Evolutionary conservation across 768 basidiomycete genomes (phyloP), one percentile per base, ranked within the genome.

Genomic region (Phallus indusiatus): DNA sequence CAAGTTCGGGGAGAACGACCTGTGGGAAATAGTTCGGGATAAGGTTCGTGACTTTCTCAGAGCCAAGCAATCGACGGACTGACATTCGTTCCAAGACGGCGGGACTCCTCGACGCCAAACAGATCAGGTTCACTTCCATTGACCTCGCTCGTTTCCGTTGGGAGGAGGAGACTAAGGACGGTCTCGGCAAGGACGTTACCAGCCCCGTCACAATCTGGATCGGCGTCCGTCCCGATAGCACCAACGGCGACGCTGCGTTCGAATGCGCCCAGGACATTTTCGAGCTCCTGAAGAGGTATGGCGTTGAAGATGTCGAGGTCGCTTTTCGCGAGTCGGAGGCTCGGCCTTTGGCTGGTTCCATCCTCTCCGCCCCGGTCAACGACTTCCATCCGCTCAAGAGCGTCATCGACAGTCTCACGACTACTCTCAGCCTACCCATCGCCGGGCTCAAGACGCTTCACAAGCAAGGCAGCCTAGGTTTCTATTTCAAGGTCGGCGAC

Each of bases 391-490:
- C 50, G 3, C 21, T 22, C 28, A 61, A 50, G 35, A 21, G 67
- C 34, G 50, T 68, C n/a, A 37, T 61, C 53, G 53, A 62, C 21
- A 63, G 68, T n/a, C 52, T 77, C 36, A 69, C 76, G n/a, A 66
- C 68, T 59, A 53, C 72, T 1, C 76, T 75, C 51, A 62, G 74
- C 58, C 67, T 73, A 14, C 69, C 69, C 7, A 74, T 76, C 47
- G 64, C 74, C 53, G 47, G 66, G 61, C 62, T 52, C 64, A 62
- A 37, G 53, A 55, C 34, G 47, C 69, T 63, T 52, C 36, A 52
- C 2, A 67, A 60, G 60, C 72, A 76, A 62, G 75, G 76, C 8
- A 76, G 73, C 0, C 20, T 74, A 9, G 74, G 73, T 9, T 67
- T 70, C 49, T 77, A 73, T 55, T 73, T 77, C 28, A 51, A 67